These are phyloP conservation scores for Boletus eberwhitei DNA, from an alignment of 768 basidiomycete genomes.

Conservation along the genomic window DNA sequence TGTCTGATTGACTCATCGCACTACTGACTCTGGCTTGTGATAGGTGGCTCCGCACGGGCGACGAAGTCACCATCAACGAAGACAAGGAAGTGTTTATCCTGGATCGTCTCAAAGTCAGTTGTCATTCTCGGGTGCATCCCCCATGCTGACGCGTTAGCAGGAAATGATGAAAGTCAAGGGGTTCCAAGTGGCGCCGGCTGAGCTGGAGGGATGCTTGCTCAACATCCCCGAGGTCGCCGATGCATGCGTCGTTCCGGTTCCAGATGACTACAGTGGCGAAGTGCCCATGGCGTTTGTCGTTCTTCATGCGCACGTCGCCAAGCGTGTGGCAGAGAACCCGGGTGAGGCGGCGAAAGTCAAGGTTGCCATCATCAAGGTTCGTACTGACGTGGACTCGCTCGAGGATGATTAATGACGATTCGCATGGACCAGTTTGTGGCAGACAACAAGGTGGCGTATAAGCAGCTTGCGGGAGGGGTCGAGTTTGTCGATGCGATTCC, in stretches of 20 bases:
- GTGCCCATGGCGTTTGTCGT: slow-evolving; percentile 68
- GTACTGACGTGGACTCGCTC: background rate
- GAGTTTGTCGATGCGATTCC: slow-evolving; percentile 54
- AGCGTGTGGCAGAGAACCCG: slow-evolving; percentile 32
- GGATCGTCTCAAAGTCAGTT: slow-evolving; percentile 57
- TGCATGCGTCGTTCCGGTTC: slow-evolving; percentile 61
- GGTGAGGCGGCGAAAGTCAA: slow-evolving; percentile 36
- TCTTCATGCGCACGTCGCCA: slow-evolving; percentile 40
- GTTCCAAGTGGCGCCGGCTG: slow-evolving; percentile 73
- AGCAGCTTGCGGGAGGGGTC: slow-evolving; percentile 57
- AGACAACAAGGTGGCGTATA: slow-evolving; percentile 53
- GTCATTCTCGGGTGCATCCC: background rate
- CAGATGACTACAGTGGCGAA: slow-evolving; percentile 71
- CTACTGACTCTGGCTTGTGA: background rate
- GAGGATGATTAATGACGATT: slow-evolving; percentile 1
- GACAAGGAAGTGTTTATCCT: slow-evolving; percentile 58
- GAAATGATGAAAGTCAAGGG: slow-evolving; percentile 70
- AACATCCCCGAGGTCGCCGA: slow-evolving; percentile 58
- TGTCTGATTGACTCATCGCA: background rate
- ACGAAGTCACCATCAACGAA: slow-evolving; percentile 54
- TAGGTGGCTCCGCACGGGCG: slow-evolving; percentile 70
- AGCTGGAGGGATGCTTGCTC: slow-evolving; percentile 64
- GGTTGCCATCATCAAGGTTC: slow-evolving; percentile 47
- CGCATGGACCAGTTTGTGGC: slow-evolving; percentile 45
- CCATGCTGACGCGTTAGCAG: slow-evolving; percentile 29